Conservation (phyloP, 1,139 yeast genomes). For the Candida smagusa region DNA sequence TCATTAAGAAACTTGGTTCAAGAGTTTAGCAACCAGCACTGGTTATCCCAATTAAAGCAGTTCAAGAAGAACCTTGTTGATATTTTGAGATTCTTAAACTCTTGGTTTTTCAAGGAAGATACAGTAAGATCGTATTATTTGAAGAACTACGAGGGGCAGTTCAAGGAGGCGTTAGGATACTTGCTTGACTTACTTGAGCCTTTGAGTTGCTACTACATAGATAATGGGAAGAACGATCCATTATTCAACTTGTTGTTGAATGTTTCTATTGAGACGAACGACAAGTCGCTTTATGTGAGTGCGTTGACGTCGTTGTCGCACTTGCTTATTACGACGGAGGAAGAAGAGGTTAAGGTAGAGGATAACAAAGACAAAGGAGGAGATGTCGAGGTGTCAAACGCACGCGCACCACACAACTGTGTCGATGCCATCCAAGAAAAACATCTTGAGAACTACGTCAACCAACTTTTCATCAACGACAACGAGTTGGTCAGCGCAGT, state of each 20-base stretch:
- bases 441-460: conserved; percentile 31
- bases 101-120: conserved; percentile 31
- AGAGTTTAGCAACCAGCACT: conserved; percentile 79
- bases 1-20: conserved; percentile 78
- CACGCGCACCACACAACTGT: conserved; percentile 33
- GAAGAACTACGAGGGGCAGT: conserved; percentile 34
- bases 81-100: conserved; percentile 48
- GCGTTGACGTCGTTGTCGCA: conserved; percentile 46
- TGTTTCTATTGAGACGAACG: conserved; percentile 47
- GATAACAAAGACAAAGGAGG: conserved; percentile 25
- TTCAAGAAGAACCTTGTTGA: conserved; percentile 47
- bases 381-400: conserved; percentile 14
- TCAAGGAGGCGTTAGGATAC: conserved; percentile 63
- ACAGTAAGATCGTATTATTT: conserved; percentile 15
- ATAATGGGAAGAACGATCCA: conserved; percentile 62
- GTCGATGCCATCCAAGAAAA: conserved; percentile 35
- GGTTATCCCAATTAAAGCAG: conserved; percentile 55
- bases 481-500: conserved; percentile 32
- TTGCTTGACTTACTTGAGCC: conserved; percentile 81
- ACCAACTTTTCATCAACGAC: conserved; percentile 35
- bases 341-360: conserved; percentile 19
- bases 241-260: conserved; percentile 51
- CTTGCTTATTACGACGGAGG: conserved; percentile 30
- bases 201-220: conserved; percentile 76
- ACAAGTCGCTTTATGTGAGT: conserved; percentile 48